Conservation (phyloP, 208 protist genomes). For the Acanthamoeba divionensis region DNA sequence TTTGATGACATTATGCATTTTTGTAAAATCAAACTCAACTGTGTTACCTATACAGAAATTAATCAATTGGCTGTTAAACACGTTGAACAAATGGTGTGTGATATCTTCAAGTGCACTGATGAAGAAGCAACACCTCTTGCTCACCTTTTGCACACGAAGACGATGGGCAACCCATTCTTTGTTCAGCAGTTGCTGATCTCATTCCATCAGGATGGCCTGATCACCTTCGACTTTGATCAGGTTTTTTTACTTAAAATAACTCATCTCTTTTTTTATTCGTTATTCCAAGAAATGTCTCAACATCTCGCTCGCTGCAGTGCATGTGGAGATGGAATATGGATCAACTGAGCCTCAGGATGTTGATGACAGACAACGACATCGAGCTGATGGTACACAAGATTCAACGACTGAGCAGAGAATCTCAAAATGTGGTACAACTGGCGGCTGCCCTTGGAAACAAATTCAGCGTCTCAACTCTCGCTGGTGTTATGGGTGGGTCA, state of each 20-base stretch:
- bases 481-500: no score
- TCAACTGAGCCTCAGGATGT: background rate
- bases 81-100: background rate
- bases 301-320: no score
- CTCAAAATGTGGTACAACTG: background rate
- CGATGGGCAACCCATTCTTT: conserved; percentile 46
- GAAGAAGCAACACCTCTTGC: background rate
- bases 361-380: conserved; percentile 25
- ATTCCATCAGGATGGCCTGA: background rate
- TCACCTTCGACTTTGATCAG: conserved; percentile 13
- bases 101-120: conserved; percentile 4
- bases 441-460: conserved; percentile 1
- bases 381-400: conserved; percentile 46
- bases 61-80: background rate
- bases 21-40: no score
- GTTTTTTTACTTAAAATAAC: no score
- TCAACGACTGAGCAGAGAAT: background rate
- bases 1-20: no score
- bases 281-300: no score
- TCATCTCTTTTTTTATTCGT: no score
- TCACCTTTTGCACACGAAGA: background rate
- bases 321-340: conserved; percentile 10
- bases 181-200: conserved; percentile 27
- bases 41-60: background rate
- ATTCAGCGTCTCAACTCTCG: conserved; percentile 24